Base-by-base conservation (phyloP, 768 basidiomycete species). In the Leucocoprinus birnbaumii region DNA sequence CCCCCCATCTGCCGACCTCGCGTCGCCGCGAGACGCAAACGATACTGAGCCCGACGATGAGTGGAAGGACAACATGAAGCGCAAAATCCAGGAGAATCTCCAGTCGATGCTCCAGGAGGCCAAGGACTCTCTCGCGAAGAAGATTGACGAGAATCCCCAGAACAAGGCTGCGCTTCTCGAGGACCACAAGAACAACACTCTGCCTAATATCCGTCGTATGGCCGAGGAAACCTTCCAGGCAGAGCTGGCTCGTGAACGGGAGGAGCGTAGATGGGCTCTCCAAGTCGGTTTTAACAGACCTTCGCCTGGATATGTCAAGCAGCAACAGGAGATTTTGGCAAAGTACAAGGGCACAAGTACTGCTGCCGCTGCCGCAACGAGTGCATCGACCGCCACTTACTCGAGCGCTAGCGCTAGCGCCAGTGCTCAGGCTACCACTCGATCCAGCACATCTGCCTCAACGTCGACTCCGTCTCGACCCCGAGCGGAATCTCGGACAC, bases 111-210 rank as follows among this genome's bases (percentile, higher is more conserved):
- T 87, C 57, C 77, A 84, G 52, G 31, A 31, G 31, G 82, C 88
- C 18, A 84, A 84, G 68, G 76, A 81, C 55, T 82, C 80, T 55
- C 67, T 82, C 35, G 74, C 82, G 34, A 66, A 70, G 14, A 77
- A 82, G 63, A 70, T 89, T 13, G 73, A 74, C 63, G 67, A 76
- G 67, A 62, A 66, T 53, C 58, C 79, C 64, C 61, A 72, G 16
- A 69, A 63, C 13, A 49, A 49, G 21, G 61, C 63, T 19, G 61
- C 54, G 19, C 62, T 80, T 34, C 61, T 60, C 8, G 50, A 63
- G 0, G 75, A 82, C 37, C 75, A 78, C 61, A 59, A 68, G 16
- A 35, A 41, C 21, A 61, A 66, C 0, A 64, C 74, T 3, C 75
- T 84, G 74, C 63, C 63, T 22, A 73, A 63, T 48, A 78, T 85